Base-by-base conservation (phyloP, 208 protist species). In the Acanthamoeba triangularis region DNA sequence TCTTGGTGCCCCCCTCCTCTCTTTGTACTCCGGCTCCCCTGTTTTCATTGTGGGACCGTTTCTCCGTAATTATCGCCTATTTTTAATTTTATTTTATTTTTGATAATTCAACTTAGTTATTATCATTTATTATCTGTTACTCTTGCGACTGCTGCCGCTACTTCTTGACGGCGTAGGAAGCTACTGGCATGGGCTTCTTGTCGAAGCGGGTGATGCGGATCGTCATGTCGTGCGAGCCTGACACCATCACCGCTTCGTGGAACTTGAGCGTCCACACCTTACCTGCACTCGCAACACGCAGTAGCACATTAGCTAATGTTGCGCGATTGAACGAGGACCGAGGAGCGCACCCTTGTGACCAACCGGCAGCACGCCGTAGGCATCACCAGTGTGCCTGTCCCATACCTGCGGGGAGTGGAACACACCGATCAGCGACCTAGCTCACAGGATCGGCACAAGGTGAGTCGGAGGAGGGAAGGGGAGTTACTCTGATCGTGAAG, bases 231-330 rank as follows among this genome's bases (percentile, higher is more conserved):
- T 92, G 87, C 20, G 87, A 92, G 61, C 87, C 87, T 25, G 87
- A 76, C 30, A 92, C 87, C 54, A 92, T 37, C 87, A 52, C 56
- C 37, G 49, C 41, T 1, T 72, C 87, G 37, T 37, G 5, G 25
- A 92, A 92, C 56, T 92, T 67, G 37, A 92, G 87, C 56, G 87
- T 74, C 87, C 87, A 92, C 14, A 92, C 41, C 33, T 92, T 92
- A 41, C 56, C 87, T 92, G 78, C 47, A 59, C 23, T 16, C 49
- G 28, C 28, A 0, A 5, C 6, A 18, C 20, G 30, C 20, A 28
- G 14, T 78, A 13, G 10, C 3, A 16, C 33, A 78, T 11, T 33
- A 10, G 6, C 23, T 7, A 10, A 69, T 10, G 63, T 30, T 10
- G 25, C 16, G 28, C 63, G 16, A 7, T 35, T 3, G 10, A 33